phyloP scores from a whole-genome alignment of 805 yeast genomes.

The Candida stauntonica region DNA sequence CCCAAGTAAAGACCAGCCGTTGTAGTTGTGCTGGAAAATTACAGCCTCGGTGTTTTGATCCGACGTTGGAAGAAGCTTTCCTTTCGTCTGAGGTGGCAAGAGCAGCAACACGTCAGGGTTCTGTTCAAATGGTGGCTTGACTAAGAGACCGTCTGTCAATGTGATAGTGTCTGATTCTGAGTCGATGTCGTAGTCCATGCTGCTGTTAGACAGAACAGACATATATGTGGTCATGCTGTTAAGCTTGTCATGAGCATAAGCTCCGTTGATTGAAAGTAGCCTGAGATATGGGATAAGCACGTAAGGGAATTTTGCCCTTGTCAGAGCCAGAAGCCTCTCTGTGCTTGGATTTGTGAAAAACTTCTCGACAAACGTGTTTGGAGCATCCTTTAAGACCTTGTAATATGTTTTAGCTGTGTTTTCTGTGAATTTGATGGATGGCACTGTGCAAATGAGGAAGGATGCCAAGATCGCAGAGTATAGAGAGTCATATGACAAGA shows the following conservation, averaged over 20 bases:
- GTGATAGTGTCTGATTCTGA: conserved; percentile 48
- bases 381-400: conserved; percentile 28
- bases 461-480: conserved; percentile 43
- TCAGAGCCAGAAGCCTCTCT: conserved; percentile 34
- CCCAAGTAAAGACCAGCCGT: conserved; percentile 87
- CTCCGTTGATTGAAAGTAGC: conserved; percentile 57
- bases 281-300: conserved; percentile 56
- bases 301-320: conserved; percentile 74
- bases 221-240: conserved; percentile 58
- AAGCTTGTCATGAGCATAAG: conserved; percentile 63
- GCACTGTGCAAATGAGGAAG: conserved; percentile 31
- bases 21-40: conserved; percentile 66
- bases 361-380: conserved; percentile 35
- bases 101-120: conserved; percentile 40
- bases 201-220: conserved; percentile 37
- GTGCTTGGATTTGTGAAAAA: conserved; percentile 33
- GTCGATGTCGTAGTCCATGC: conserved; percentile 38
- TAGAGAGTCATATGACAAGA: conserved; percentile 45
- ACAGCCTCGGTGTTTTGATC: conserved; percentile 39
- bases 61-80: conserved; percentile 58
- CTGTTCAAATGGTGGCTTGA: conserved; percentile 55
- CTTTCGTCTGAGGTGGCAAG: conserved; percentile 58
- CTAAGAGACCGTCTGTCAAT: conserved; percentile 42
- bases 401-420: conserved; percentile 30
- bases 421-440: conserved; percentile 44